phyloP scores from a whole-genome alignment of 805 yeast species.

The Wickerhamiella brachini region DNA sequence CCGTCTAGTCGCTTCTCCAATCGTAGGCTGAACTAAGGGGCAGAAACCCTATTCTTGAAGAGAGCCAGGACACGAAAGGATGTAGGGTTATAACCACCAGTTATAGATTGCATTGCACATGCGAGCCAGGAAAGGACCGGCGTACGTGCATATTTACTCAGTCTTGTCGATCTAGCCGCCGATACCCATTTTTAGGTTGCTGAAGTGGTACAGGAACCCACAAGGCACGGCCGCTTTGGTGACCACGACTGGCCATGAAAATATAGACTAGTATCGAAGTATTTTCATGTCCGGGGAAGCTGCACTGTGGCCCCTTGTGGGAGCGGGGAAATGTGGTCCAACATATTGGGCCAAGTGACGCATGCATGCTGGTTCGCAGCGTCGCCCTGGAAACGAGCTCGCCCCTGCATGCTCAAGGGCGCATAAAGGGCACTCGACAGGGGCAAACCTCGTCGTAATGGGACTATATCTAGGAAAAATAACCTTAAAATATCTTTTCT shows the following conservation, averaged over 20 bases:
- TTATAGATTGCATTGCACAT: not conserved
- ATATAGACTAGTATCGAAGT: too few species aligned
- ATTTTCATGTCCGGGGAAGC: too few species aligned
- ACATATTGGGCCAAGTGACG: not conserved
- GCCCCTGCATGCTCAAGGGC: not conserved
- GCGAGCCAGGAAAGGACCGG: not conserved
- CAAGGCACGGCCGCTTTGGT: too few species aligned
- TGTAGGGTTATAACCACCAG: not conserved
- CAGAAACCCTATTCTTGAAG: too few species aligned
- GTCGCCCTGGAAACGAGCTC: not conserved
- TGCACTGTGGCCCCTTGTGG: too few species aligned
- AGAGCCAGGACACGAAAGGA: not conserved
- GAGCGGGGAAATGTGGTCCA: not conserved
- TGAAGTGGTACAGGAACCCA: too few species aligned
- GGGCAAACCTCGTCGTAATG: not conserved
- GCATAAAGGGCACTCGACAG: not conserved
- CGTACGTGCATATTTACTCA: too few species aligned
- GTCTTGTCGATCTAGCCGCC: not conserved
- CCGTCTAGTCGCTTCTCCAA: too few species aligned
- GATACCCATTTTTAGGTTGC: too few species aligned
- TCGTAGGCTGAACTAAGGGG: too few species aligned
- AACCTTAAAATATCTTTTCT: not conserved
- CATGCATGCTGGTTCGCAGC: not conserved
- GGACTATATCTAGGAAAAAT: not conserved
- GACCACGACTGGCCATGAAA: too few species aligned